A percentile compares a stretch with the other conserved stretches of the same genome.
Evolutionary conservation across 2,329 filamentous ascomycete genomes (phyloP).

Genomic region (Calonectria hawksworthii): DNA sequence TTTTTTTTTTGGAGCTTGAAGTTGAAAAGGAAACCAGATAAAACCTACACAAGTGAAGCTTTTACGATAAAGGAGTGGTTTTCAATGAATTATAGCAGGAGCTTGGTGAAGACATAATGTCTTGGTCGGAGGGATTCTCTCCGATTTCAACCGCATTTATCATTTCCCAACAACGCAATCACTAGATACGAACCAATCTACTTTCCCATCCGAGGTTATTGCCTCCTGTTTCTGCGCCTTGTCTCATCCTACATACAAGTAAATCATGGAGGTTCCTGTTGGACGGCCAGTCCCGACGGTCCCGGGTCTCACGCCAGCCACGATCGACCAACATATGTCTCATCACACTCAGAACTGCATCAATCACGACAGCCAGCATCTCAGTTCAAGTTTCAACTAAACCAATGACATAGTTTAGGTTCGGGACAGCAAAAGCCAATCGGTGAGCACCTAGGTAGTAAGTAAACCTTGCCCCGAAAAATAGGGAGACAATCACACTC

Average conservation of each 20-base stretch:
- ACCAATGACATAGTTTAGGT: background rate
- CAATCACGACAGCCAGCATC: background rate
- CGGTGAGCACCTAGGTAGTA: too few relatives aligned
- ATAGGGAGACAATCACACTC: background rate
- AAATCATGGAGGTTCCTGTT: background rate
- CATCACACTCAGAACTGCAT: background rate
- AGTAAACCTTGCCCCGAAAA: background rate
- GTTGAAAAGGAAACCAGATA: too few relatives aligned
- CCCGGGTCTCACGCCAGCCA: background rate
- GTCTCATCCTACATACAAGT: too few relatives aligned
- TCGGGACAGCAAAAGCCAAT: background rate
- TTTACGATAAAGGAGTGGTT: rapidly evolving
- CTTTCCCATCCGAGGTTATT: background rate
- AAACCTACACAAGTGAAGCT: background rate
- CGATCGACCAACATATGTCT: background rate
- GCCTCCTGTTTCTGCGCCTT: background rate
- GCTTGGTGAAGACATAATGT: background rate
- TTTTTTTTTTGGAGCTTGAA: too few relatives aligned
- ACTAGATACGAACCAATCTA: background rate
- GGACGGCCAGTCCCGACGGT: background rate
- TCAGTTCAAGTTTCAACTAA: background rate
- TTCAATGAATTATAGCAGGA: background rate
- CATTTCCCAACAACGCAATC: background rate
- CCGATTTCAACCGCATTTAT: background rate
- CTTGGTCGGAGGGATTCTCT: background rate